Evolutionary conservation across 1,139 yeast genomes (phyloP), one percentile per base, ranked within the genome.

Genomic region (Citeromyces hawaiiensis): DNA sequence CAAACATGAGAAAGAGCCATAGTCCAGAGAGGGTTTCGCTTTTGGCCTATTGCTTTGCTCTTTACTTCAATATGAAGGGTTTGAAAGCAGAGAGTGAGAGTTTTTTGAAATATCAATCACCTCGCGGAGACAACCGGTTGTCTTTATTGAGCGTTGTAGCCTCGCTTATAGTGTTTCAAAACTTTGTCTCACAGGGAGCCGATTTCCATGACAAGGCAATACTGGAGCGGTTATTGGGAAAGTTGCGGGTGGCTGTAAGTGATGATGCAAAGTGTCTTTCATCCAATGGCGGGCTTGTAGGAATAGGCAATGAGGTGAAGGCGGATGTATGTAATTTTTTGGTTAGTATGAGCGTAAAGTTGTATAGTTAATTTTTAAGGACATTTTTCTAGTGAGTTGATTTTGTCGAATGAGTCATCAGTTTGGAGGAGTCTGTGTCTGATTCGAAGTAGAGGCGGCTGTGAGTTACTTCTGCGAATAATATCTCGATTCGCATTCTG

Each of bases 41-140:
- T 16, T 9, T 32, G 35, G 35, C 35, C 21, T 7, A 9, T 32
- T 32, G 18, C 35, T 32, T 32, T 32, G 35, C 35, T 32, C 18
- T 32, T 9, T 32, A 32, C 9, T 32, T 32, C 11, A 18, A 16
- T 11, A 32, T 3, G 11, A 32, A 32, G 35, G 35, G 18, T 6
- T 32, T 16, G n/a, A 5, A 9, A 11, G 11, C 5, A 3, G 11
- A 23, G 9, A 23, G 27, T 23, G 11, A 11, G 4, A 23, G 11
- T 5, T 23, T 23, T 23, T 23, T 23, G 27, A 23, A 23, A 23
- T 23, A 23, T 11, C 27, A 11, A 11, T 23, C 27, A 6, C 27
- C 27, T 23, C 27, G 11, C 27, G 9, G 9, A 7, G 27, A 23
- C 27, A 23, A 9, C 27, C 11, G 11, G 27, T 23, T 23, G 27